Base-by-base conservation (phyloP, 768 basidiomycete species). In the Tricholoma hemisulphureum region DNA sequence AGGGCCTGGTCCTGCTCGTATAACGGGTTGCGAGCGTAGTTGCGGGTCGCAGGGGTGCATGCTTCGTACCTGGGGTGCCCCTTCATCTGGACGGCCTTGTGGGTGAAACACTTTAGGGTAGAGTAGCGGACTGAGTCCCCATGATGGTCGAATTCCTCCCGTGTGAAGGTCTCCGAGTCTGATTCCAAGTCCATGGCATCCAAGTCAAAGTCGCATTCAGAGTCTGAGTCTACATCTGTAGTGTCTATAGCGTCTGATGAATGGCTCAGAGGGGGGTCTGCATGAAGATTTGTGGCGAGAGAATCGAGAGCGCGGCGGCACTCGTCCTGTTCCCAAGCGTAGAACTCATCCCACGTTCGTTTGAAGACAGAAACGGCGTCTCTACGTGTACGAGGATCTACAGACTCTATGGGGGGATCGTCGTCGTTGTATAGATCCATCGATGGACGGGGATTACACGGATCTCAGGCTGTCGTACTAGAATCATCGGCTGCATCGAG, bases 261-360 rank as follows among this genome's bases (percentile, higher is more conserved):
- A 28, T 58, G 14, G n/a, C 29, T 2, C 23, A 26, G 7, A 64
- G 20, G 1, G 52, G 41, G 1, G 67, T n/a, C n/a, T n/a, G n/a
- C 62, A n/a, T 34, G 23, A 21, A 10, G 21, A 45, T 13, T 29
- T 20, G 16, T 23, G 4, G 41, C 48, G 16, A 34, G 31, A 29
- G 54, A 55, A 39, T 51, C 28, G 10, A 67, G 58, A 4, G 31
- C 29, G 29, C 43, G 49, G n/a, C n/a, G 45, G 53, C 72, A 77
- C 7, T 73, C 60, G 0, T 53, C 57, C 1, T 65, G 62, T 57
- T 83, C 80, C 77, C 78, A 80, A n/a, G 55, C 53, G 49, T 82
- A 82, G 61, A 81, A 83, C 7, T 76, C 73, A 3, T 63, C 41
- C 81, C 82, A 83, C 26, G 77, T 68, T 1, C 61, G 58, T 31